A percentile compares a stretch with the other conserved stretches of the same genome.
phyloP scores from a whole-genome alignment of 495 filamentous ascomycete species.

The Cercophora newfieldiana region DNA sequence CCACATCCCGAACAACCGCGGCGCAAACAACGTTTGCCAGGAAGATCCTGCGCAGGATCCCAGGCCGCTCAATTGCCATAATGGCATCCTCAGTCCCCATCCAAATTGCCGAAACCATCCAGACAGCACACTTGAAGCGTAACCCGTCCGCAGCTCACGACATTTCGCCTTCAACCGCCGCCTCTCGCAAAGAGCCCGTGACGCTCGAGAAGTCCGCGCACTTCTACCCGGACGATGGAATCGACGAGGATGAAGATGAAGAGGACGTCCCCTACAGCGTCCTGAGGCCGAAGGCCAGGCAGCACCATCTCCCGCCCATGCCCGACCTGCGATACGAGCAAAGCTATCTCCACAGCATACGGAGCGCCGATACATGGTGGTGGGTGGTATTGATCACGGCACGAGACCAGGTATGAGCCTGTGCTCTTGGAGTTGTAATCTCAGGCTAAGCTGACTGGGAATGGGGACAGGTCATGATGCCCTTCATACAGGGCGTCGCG shows the following conservation, averaged over 20 bases:
- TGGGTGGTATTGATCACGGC: slow-evolving; percentile 79
- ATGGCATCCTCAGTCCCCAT: slow-evolving; percentile 51
- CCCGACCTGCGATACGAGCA: slow-evolving; percentile 96
- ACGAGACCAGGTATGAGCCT: slow-evolving; percentile 73
- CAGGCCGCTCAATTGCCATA: neutral
- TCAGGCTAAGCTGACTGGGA: neutral
- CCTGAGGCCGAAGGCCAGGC: slow-evolving; percentile 54
- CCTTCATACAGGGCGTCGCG: slow-evolving; percentile 77
- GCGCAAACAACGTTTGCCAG: neutral
- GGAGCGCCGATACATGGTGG: slow-evolving; percentile 71
- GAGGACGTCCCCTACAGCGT: slow-evolving; percentile 56
- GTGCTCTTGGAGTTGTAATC: neutral
- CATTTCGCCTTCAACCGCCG: slow-evolving; percentile 75
- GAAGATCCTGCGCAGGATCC: neutral
- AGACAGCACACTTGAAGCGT: slow-evolving; percentile 72
- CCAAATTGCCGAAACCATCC: slow-evolving; percentile 72
- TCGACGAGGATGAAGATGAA: slow-evolving; percentile 36
- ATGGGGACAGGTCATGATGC: slow-evolving; percentile 73
- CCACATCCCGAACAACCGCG: neutral
- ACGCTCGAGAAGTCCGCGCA: slow-evolving; percentile 34
- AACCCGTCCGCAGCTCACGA: slow-evolving; percentile 71
- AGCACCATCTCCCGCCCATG: slow-evolving; percentile 68
- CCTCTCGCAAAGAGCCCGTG: slow-evolving; percentile 56
- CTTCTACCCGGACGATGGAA: slow-evolving; percentile 27
- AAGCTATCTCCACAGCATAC: slow-evolving; percentile 87